Evolutionary conservation across 768 basidiomycete species (phyloP), one percentile per base, ranked within the genome.

Genomic region (Mycena sanguinolenta): DNA sequence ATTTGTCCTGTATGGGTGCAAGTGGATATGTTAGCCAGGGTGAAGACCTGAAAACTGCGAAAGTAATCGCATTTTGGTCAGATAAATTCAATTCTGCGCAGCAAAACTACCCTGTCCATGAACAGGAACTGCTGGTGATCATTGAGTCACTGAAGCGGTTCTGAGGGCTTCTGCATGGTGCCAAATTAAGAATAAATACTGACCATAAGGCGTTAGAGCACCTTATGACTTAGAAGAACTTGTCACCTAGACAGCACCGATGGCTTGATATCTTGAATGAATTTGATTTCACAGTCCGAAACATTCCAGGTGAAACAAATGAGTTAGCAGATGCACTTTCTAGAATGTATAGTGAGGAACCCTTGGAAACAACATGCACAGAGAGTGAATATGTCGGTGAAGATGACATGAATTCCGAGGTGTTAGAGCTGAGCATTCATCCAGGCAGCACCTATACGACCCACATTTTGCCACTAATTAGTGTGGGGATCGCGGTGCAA

Each of bases 101-200:
- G n/a, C 46, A 49, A 23, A 23, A 49, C 21, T 49, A 49, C 25
- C 46, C 55, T 23, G 57, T n/a, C n/a, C n/a, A n/a, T n/a, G n/a
- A n/a, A n/a, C n/a, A n/a, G n/a, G n/a, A n/a, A n/a, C n/a, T n/a
- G 75, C 62, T 84, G 0, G 81, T 80, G 0, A 79, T 80, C 0
- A 71, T 84, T 0, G 82, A 84, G 49, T 78, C 80, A 0, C 79
- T 84, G 77, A 66, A 80, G 6, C 54, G 75, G 0, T 76, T 79
- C 30, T 54, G 70, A 0, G 77, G 80, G 46, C 71, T 82, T 1
- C 55, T 84, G 1, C 79, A 77, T 30, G 84, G 83, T 0, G 70
- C 58, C 0, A 52, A 46, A 0, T 84, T 84, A 49, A 52, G 52
- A 0, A 79, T 79, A 74, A n/a, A n/a, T n/a, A n/a, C n/a, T n/a